Percentiles rank a stretch among this genome's conserved stretches.
Conservation (phyloP, 139 green algal species). For the Pleodorina starrii region DNA sequence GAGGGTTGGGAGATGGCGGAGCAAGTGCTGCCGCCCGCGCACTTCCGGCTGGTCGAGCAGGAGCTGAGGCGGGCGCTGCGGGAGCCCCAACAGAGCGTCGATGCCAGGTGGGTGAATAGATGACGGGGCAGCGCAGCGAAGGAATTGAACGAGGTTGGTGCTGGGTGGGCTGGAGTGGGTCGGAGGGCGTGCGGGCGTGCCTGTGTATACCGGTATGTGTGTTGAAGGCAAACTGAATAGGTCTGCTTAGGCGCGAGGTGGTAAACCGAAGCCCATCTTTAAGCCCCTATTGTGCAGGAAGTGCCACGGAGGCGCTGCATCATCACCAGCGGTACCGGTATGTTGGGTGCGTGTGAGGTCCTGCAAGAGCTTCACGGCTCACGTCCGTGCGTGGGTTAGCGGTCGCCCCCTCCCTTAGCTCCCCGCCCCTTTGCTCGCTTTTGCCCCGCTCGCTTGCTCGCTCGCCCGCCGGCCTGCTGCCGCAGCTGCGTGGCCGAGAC, state of each 20-base stretch:
- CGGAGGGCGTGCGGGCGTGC: too few relatives aligned
- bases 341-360: neutral
- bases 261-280: neutral
- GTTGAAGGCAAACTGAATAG: neutral
- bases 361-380: neutral
- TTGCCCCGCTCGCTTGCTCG: neutral
- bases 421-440: neutral
- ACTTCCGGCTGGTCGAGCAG: neutral
- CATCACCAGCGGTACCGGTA: neutral
- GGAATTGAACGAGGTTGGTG: neutral
- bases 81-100: neutral
- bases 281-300: neutral
- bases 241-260: too few relatives aligned
- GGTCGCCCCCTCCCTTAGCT: neutral
- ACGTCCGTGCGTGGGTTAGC: neutral
- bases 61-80: neutral
- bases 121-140: too few relatives aligned
- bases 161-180: neutral
- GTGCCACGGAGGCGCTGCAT: neutral
- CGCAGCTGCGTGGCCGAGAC: neutral
- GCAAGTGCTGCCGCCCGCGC: conserved; percentile 12
- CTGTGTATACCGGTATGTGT: too few relatives aligned
- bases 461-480: too few relatives aligned
- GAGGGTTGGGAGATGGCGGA: conserved; percentile 49
- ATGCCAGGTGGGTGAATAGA: neutral